Evolutionary conservation across 192 early-diverging fungal genomes (phyloP).

Genomic region (Funneliformis geosporum): DNA sequence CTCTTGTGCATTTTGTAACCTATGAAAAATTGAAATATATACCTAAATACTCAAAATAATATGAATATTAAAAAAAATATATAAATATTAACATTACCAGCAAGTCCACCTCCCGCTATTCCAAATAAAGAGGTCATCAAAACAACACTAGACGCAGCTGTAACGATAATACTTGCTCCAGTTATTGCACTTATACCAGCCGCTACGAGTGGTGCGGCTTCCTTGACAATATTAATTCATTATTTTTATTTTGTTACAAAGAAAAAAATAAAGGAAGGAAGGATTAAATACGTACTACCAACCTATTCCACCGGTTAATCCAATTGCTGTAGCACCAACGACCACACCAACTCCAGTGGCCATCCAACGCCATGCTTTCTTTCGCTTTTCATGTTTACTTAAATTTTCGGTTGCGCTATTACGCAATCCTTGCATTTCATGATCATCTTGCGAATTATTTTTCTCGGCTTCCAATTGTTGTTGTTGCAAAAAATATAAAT

Average conservation of each 20-base stretch:
- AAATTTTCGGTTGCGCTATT: slow-evolving; percentile 13
- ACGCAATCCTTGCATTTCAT: slow-evolving; percentile 36
- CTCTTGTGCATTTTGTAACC: slow-evolving; percentile 44
- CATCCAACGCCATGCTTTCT: slow-evolving; percentile 51
- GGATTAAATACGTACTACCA: neutral
- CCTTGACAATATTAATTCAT: slow-evolving; percentile 35
- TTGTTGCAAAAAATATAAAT: slow-evolving; percentile 55
- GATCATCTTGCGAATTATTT: slow-evolving; percentile 26
- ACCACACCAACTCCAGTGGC: slow-evolving; percentile 55
- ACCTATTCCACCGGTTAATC: slow-evolving; percentile 47
- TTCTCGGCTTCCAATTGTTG: slow-evolving; percentile 37
- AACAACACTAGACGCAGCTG: slow-evolving; percentile 51
- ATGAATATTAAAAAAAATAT: neutral
- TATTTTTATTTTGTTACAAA: neutral
- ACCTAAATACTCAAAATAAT: slow-evolving; percentile 7
- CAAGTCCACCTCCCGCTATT: slow-evolving; percentile 55
- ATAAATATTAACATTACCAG: slow-evolving; percentile 35
- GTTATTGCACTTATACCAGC: slow-evolving; percentile 44
- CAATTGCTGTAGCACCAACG: slow-evolving; percentile 60
- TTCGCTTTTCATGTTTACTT: slow-evolving; percentile 44
- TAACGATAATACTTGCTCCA: slow-evolving; percentile 55
- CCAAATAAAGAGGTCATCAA: slow-evolving; percentile 60
- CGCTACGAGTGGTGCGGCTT: slow-evolving; percentile 59
- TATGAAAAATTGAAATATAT: neutral
- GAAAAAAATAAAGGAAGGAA: neutral